These are phyloP conservation scores for Diplodia scrobiculata DNA, from an alignment of 2,329 filamentous ascomycete genomes.

Conservation along the genomic window DNA sequence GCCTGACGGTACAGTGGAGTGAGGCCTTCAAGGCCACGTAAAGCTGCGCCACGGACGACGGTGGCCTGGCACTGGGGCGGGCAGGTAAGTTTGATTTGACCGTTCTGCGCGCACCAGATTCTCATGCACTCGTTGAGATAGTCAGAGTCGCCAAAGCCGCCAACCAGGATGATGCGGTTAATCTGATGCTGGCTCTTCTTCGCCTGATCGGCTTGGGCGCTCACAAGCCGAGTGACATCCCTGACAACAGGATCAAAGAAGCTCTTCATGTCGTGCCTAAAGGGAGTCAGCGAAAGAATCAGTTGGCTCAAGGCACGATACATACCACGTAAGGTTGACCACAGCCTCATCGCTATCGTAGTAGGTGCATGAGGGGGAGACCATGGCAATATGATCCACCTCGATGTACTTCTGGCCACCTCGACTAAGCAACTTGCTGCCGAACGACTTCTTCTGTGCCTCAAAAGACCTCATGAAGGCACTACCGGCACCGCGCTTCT, in stretches of 20 bases:
- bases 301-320: background rate
- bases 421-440: background rate
- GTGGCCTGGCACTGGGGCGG: slow-evolving; percentile 19
- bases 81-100: slow-evolving; percentile 14
- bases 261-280: background rate
- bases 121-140: slow-evolving; percentile 20
- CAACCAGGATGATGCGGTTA: slow-evolving; percentile 29
- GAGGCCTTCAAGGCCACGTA: slow-evolving; percentile 11
- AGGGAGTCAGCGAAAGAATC: background rate
- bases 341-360: slow-evolving; percentile 26
- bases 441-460: slow-evolving; percentile 39
- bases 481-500: slow-evolving; percentile 38
- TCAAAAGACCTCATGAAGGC: slow-evolving; percentile 44
- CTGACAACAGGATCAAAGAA: slow-evolving; percentile 27
- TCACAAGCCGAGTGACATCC: slow-evolving; percentile 18
- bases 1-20: background rate
- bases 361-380: background rate
- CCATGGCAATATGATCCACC: slow-evolving; percentile 15
- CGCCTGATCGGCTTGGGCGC: background rate
- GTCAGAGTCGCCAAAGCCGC: slow-evolving; percentile 29
- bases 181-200: background rate
- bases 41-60: background rate
- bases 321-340: slow-evolving; percentile 25
- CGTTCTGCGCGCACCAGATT: slow-evolving; percentile 16
- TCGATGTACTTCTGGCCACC: slow-evolving; percentile 9